Conservation (phyloP, 2,329 filamentous ascomycete genomes). For the Ascochyta koolunga region DNA sequence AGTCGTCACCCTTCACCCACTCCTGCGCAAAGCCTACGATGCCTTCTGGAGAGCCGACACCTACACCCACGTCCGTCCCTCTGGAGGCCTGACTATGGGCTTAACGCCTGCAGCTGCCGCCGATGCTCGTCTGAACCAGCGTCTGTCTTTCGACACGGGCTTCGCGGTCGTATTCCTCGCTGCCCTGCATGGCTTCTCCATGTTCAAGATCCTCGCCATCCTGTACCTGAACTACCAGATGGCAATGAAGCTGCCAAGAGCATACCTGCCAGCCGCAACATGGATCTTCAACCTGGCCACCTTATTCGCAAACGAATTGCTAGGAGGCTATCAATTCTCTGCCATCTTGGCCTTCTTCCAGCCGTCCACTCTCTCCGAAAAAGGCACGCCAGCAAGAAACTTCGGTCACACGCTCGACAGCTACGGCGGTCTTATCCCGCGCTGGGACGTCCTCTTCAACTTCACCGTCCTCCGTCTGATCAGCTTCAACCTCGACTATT, state of each 20-base stretch:
- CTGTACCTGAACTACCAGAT: slow-evolving; percentile 82
- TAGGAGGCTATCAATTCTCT: slow-evolving; percentile 75
- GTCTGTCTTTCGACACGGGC: slow-evolving; percentile 78
- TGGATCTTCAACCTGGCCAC: slow-evolving; percentile 89
- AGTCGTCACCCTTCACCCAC: slow-evolving; percentile 78
- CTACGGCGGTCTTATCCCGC: slow-evolving; percentile 79
- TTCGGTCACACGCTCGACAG: slow-evolving; percentile 78
- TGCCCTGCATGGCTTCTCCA: slow-evolving; percentile 83
- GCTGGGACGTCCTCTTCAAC: slow-evolving; percentile 99
- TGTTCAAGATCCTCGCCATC: slow-evolving; percentile 80
- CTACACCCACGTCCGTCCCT: slow-evolving; percentile 52
- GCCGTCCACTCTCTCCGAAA: slow-evolving; percentile 50
- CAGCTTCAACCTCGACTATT: slow-evolving; percentile 96
- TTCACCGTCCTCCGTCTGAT: slow-evolving; percentile 90
- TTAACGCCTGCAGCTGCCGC: slow-evolving; percentile 56
- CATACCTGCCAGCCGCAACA: slow-evolving; percentile 74
- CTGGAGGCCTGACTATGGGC: slow-evolving; percentile 47
- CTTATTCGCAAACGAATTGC: slow-evolving; percentile 89
- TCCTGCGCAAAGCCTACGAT: slow-evolving; percentile 77
- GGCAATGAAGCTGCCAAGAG: slow-evolving; percentile 72
- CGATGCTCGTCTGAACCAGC: slow-evolving; percentile 64
- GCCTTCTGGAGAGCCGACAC: slow-evolving; percentile 52
- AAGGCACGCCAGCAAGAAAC: slow-evolving; percentile 54
- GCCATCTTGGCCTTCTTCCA: slow-evolving; percentile 63
- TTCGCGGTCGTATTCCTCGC: slow-evolving; percentile 82